Percentiles rank a stretch among this genome's conserved stretches.
phyloP scores from a whole-genome alignment of 805 yeast species.

The Zygoascus biomembranicola region DNA sequence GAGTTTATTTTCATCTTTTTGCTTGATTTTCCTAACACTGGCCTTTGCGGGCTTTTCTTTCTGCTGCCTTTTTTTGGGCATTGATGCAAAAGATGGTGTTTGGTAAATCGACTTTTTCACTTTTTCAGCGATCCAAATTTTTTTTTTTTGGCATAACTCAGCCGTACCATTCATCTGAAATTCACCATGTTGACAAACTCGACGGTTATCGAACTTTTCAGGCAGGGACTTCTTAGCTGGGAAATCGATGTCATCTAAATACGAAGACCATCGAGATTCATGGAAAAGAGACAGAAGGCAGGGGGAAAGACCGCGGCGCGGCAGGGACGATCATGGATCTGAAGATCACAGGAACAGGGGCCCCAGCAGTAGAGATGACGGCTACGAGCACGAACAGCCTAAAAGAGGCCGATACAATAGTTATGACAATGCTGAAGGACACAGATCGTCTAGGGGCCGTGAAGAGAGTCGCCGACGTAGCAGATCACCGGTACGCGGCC shows the following conservation, averaged over 20 bases:
- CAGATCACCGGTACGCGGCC: neutral
- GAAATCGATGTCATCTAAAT: neutral
- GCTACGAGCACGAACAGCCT: neutral
- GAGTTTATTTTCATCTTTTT: conserved; percentile 1
- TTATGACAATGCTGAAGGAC: neutral
- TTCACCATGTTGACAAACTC: neutral
- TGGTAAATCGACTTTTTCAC: neutral
- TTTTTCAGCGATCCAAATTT: neutral
- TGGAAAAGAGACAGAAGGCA: neutral
- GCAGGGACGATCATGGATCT: too few relatives aligned
- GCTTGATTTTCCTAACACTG: neutral
- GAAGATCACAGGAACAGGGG: too few relatives aligned
- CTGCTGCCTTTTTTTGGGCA: conserved; percentile 6
- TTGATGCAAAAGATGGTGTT: neutral
- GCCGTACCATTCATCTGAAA: neutral
- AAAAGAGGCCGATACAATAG: neutral
- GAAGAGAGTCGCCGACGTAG: neutral
- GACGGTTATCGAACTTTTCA: neutral
- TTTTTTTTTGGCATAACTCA: neutral
- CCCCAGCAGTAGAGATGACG: neutral
- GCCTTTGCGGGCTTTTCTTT: conserved; percentile 1
- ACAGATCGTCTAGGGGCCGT: neutral
- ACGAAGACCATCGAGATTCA: neutral
- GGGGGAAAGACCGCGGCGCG: neutral
- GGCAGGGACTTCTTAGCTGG: too few relatives aligned